phyloP scores from a whole-genome alignment of 148 eudicot species.

The Silene latifolia region DNA sequence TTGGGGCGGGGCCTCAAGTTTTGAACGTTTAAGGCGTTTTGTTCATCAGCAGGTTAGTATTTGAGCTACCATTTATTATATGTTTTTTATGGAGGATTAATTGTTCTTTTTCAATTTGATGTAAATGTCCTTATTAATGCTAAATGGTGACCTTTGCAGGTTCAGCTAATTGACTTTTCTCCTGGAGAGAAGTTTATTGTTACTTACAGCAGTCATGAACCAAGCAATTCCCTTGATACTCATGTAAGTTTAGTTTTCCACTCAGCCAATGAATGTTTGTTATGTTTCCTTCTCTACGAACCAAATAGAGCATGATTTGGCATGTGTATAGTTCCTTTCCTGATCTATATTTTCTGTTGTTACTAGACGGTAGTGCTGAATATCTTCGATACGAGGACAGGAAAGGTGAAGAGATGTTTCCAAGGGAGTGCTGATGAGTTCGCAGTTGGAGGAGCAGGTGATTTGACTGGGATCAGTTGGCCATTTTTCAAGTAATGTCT shows the following conservation, averaged over 20 bases:
- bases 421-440: conserved; percentile 58
- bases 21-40: conserved; percentile 76
- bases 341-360: no score
- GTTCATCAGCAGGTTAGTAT: conserved; percentile 67
- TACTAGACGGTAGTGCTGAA: conserved; percentile 68
- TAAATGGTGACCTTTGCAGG: conserved; percentile 42
- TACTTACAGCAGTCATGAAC: conserved; percentile 93
- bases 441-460: conserved; percentile 82
- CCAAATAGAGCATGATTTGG: no score
- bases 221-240: conserved; percentile 24
- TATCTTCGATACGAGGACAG: conserved; percentile 91
- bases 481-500: no score
- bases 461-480: conserved; percentile 87
- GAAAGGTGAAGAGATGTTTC: conserved; percentile 54
- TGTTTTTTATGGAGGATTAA: no score
- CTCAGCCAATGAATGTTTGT: no score
- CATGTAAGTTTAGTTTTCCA: conserved; percentile 46
- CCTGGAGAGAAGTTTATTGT: conserved; percentile 94
- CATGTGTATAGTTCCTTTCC: no score
- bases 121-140: conserved; percentile 1
- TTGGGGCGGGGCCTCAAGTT: conserved; percentile 89
- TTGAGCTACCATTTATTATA: background rate
- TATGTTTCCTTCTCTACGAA: background rate
- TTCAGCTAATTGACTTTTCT: conserved; percentile 84
- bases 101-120: background rate